A percentile compares a stretch with the other conserved stretches of the same genome.
Evolutionary conservation across 768 basidiomycete genomes (phyloP).

Genomic region (Panaeolus cyanescens): DNA sequence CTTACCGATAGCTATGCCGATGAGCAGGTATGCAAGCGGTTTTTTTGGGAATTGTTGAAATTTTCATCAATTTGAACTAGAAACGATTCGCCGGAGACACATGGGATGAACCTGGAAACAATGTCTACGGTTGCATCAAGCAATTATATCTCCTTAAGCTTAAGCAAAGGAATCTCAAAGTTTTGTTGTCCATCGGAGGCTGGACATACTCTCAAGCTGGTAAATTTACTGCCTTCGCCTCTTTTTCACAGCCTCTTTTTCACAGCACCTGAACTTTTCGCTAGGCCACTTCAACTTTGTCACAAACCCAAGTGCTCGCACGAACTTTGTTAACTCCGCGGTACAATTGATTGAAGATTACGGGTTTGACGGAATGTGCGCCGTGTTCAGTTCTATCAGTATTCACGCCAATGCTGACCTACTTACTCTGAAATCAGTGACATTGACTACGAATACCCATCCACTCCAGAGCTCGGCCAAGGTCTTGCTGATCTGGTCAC

Average conservation of each 20-base stretch:
- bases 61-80: conserved; percentile 30
- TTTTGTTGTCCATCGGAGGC: conserved; percentile 55
- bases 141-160: conserved; percentile 69
- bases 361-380: conserved; percentile 79
- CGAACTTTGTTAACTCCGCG: conserved; percentile 61
- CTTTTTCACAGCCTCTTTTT: neutral
- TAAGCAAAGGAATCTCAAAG: conserved; percentile 54
- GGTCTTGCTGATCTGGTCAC: conserved; percentile 69
- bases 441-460: conserved; percentile 80
- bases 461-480: conserved; percentile 56
- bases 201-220: conserved; percentile 72
- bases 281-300: conserved; percentile 69
- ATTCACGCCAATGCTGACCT: neutral
- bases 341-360: conserved; percentile 71
- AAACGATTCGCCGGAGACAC: conserved; percentile 74
- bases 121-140: conserved; percentile 81
- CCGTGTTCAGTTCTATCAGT: neutral
- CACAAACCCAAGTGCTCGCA: conserved; percentile 46
- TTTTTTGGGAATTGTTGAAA: conserved; percentile 11
- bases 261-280: neutral
- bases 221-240: conserved; percentile 20
- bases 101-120: conserved; percentile 75
- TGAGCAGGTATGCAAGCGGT: conserved; percentile 44
- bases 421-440: conserved; percentile 41
- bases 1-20: conserved; percentile 80